Percentiles rank a stretch among this genome's conserved stretches.
Evolutionary conservation across 225 moss, liverwort and hornwort genomes (phyloP).

Genomic region (Rhytidiadelphus loreus): DNA sequence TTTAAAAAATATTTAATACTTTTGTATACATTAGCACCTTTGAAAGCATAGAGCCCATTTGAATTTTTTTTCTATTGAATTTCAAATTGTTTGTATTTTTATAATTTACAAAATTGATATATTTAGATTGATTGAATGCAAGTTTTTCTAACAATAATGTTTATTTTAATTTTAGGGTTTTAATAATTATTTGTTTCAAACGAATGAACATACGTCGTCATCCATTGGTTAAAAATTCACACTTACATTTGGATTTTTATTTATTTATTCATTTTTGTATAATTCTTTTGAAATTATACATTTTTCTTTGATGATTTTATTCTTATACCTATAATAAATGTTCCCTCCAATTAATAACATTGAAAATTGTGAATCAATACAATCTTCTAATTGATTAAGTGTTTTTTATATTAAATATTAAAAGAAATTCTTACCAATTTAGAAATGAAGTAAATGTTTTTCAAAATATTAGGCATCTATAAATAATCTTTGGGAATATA

Average conservation of each 20-base stretch:
- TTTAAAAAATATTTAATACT: background rate
- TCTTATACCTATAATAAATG: too few species aligned
- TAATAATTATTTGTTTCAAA: background rate
- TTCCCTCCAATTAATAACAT: background rate
- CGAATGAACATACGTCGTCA: background rate
- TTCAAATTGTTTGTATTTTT: background rate
- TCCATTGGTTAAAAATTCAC: background rate
- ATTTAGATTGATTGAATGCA: rapidly evolving
- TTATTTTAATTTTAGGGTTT: background rate
- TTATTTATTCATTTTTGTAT: background rate
- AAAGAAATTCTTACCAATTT: background rate
- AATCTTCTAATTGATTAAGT: background rate
- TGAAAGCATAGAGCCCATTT: conserved; percentile 7
- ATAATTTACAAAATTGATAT: background rate
- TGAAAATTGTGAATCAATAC: background rate
- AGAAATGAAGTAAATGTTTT: background rate
- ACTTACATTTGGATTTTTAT: background rate
- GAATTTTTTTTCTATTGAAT: background rate
- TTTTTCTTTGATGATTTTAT: background rate
- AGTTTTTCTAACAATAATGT: background rate
- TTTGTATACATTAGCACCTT: background rate
- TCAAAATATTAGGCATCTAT: background rate
- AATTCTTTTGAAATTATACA: too few species aligned
- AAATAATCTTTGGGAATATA: background rate
- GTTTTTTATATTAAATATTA: background rate